These are phyloP conservation scores for Coprinopsis sp. DNA, from an alignment of 768 basidiomycete genomes.

Conservation along the genomic window DNA sequence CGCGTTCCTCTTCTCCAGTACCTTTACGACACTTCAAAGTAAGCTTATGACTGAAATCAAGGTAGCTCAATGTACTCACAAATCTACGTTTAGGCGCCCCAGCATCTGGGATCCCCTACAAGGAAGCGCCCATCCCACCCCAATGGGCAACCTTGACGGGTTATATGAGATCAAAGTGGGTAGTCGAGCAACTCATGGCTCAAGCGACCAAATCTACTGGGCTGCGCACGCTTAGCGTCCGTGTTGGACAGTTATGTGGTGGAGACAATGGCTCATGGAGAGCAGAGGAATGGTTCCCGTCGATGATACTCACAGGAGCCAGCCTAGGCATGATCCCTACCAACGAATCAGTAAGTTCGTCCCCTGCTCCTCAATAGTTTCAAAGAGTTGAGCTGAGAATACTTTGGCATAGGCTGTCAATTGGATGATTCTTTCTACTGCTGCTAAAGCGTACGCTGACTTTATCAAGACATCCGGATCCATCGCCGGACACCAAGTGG, in stretches of 20 bases:
- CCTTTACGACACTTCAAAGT: neutral
- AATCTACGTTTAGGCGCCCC: neutral
- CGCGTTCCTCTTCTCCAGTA: neutral
- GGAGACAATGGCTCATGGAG: conserved; percentile 30
- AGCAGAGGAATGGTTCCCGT: conserved; percentile 31
- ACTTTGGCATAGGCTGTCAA: neutral
- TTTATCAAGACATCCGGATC: conserved; percentile 16
- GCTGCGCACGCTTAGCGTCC: conserved; percentile 19
- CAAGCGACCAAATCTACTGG: neutral
- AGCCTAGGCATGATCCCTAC: neutral
- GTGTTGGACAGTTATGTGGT: conserved; percentile 33
- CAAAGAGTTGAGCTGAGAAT: neutral
- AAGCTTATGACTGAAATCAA: neutral
- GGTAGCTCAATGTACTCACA: no score
- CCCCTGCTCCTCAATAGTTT: no score
- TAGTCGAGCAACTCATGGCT: neutral
- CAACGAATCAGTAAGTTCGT: no score
- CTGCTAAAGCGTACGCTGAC: conserved; percentile 16
- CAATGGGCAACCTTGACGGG: neutral
- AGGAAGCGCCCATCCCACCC: neutral
- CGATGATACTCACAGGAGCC: conserved; percentile 9
- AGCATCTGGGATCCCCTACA: neutral
- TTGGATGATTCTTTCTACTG: neutral
- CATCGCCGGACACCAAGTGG: conserved; percentile 18
- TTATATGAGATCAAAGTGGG: neutral